Evolutionary conservation across 345 rosid genomes (phyloP).

Genomic region (Bretschneidera sinensis): DNA sequence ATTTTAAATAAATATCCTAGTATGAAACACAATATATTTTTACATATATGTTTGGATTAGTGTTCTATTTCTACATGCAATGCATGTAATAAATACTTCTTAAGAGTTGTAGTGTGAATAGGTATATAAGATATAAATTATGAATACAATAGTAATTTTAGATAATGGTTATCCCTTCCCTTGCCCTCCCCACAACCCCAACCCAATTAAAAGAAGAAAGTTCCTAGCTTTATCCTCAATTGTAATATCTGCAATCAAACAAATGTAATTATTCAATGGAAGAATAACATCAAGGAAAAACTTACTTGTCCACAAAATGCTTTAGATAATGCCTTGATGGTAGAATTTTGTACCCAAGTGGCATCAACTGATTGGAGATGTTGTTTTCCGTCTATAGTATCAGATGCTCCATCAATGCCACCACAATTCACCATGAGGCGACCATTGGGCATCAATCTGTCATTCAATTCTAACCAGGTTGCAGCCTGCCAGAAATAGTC

Average conservation of each 20-base stretch:
- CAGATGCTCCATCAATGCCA: slow-evolving; percentile 37
- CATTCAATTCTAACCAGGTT: slow-evolving; percentile 59
- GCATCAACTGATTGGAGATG: slow-evolving; percentile 23
- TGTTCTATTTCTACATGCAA: no score
- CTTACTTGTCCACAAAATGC: slow-evolving; percentile 73
- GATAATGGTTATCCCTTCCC: no score
- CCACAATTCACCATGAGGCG: slow-evolving; percentile 87
- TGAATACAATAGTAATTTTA: no score
- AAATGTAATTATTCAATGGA: neutral
- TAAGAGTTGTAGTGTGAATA: no score
- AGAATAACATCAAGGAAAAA: slow-evolving; percentile 2
- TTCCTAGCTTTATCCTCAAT: no score
- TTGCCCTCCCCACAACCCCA: no score
- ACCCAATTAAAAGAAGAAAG: no score
- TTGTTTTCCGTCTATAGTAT: slow-evolving; percentile 17
- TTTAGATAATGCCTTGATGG: slow-evolving; percentile 51
- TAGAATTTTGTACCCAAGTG: slow-evolving; percentile 46
- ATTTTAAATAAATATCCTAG: no score
- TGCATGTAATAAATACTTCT: no score
- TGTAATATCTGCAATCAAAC: neutral
- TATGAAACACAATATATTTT: no score
- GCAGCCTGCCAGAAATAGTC: slow-evolving; percentile 34
- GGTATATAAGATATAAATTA: no score
- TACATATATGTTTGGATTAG: no score
- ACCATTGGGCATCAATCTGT: slow-evolving; percentile 62